Evolutionary conservation across 1,139 yeast species (phyloP), one percentile per base, ranked within the genome.

Genomic region (Lipomyces yarrowii): DNA sequence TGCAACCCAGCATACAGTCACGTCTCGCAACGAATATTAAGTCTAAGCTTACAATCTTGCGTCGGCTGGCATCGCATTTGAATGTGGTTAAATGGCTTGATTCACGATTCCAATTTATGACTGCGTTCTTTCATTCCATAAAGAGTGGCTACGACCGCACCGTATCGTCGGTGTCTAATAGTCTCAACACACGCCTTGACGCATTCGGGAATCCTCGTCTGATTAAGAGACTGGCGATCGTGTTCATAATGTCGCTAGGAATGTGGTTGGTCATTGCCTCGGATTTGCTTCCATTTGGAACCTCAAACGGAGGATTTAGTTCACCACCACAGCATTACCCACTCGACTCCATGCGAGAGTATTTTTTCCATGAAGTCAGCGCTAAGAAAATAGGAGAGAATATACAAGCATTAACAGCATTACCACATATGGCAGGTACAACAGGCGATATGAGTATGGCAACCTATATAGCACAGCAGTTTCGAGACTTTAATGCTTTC

Each of bases 391-490:
- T 94, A 79, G 87, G 87, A 73, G 89, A 86, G 65, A 86, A 88
- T 67, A 76, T 90, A 70, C 90, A 91, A 73, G 92, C 91, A 74
- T 76, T 94, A 52, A 86, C 94, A 18, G 86, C 91, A 1, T 86
- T 92, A 86, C 92, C 97, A 0, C 98, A 92, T 75, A 78, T 87
- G 69, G 87, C 97, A 0, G 98, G 98, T 1, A 88, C 98, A 1
- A 85, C 85, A 23, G 98, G 97, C 21, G 98, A 92, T 75, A 77
- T 86, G 67, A 83, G 91, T 0, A 78, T 91, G 51, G 88, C 91
- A 0, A 81, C 83, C 68, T 91, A 88, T 75, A 81, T 93, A 30
- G 82, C 84, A 69, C 81, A 83, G 15, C 83, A 84, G 65, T 86
- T 90, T 78, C 75, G 77, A 32, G 83, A 85, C 1, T 73, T 90